Conservation (phyloP, 345 rosid species). For the Gossypium turneri region DNA sequence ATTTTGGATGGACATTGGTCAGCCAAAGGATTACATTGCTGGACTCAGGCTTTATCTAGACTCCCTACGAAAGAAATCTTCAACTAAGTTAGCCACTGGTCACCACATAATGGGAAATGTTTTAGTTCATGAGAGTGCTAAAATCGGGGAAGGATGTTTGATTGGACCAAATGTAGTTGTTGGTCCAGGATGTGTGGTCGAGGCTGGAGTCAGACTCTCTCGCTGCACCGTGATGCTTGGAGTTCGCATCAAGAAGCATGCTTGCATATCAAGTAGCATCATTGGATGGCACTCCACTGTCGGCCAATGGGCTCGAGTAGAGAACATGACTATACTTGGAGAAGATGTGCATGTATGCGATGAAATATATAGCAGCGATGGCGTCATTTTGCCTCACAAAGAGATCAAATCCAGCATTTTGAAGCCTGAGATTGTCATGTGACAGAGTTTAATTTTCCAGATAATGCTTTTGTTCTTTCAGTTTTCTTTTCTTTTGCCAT, state of each 20-base stretch:
- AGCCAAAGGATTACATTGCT: conserved; percentile 88
- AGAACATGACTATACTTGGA: conserved; percentile 95
- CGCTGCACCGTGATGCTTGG: conserved; percentile 97
- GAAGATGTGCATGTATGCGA: conserved; percentile 94
- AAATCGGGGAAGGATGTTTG: conserved; percentile 90
- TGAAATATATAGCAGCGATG: conserved; percentile 93
- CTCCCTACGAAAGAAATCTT: conserved; percentile 66
- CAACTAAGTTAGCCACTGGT: conserved; percentile 63
- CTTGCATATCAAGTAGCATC: conserved; percentile 89
- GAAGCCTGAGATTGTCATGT: conserved; percentile 99
- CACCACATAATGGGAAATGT: conserved; percentile 73
- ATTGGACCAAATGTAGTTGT: conserved; percentile 95
- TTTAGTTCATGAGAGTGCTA: conserved; percentile 76
- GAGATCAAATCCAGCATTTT: conserved; percentile 92
- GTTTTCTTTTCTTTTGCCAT: not conserved
- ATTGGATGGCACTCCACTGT: conserved; percentile 98
- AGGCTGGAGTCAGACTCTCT: conserved; percentile 92
- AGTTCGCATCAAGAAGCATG: conserved; percentile 84
- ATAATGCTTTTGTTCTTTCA: conserved; percentile 8
- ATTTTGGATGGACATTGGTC: conserved; percentile 99
- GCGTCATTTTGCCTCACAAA: conserved; percentile 96
- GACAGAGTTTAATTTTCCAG: conserved; percentile 20
- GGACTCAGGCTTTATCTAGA: conserved; percentile 92
- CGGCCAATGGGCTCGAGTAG: conserved; percentile 93
- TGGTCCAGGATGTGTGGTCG: conserved; percentile 89